phyloP scores from a whole-genome alignment of 2,329 filamentous ascomycete species.

The Samsoniella hepiali region DNA sequence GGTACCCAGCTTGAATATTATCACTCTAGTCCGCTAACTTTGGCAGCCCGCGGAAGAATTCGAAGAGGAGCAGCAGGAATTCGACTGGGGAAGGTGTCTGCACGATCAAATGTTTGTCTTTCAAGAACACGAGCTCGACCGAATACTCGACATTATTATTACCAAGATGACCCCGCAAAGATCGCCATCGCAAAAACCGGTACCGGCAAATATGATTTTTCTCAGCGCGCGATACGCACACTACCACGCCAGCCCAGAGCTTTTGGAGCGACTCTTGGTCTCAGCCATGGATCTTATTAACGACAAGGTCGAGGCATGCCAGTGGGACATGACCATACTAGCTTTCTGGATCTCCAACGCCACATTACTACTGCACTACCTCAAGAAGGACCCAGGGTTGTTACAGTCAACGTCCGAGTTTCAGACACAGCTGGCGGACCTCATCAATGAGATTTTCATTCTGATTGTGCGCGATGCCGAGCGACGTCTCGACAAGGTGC shows the following conservation, averaged over 20 bases:
- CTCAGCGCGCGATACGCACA: constrained; percentile 93
- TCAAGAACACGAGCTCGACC: constrained; percentile 86
- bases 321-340: constrained; percentile 99
- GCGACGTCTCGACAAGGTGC: constrained; percentile 89
- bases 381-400: constrained; percentile 88
- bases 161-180: constrained; percentile 97
- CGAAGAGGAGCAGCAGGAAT: constrained; percentile 87
- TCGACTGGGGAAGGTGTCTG: constrained; percentile 90
- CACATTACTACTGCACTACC: constrained; percentile 89
- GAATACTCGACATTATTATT: constrained; percentile 91
- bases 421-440: constrained; percentile 86
- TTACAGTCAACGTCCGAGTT: constrained; percentile 81
- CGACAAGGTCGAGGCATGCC: constrained; percentile 87
- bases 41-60: constrained; percentile 68
- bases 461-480: constrained; percentile 95
- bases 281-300: constrained; percentile 96
- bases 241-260: constrained; percentile 85
- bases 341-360: constrained; percentile 99
- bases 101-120: constrained; percentile 99
- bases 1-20: constrained; percentile 25
- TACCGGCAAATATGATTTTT: constrained; percentile 96
- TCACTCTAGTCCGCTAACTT: constrained; percentile 27
- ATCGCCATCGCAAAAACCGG: constrained; percentile 94
- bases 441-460: constrained; percentile 98
- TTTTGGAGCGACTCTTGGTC: constrained; percentile 75